Evolutionary conservation across 345 rosid species (phyloP), one percentile per base, ranked within the genome.

Genomic region (Salix brachista): DNA sequence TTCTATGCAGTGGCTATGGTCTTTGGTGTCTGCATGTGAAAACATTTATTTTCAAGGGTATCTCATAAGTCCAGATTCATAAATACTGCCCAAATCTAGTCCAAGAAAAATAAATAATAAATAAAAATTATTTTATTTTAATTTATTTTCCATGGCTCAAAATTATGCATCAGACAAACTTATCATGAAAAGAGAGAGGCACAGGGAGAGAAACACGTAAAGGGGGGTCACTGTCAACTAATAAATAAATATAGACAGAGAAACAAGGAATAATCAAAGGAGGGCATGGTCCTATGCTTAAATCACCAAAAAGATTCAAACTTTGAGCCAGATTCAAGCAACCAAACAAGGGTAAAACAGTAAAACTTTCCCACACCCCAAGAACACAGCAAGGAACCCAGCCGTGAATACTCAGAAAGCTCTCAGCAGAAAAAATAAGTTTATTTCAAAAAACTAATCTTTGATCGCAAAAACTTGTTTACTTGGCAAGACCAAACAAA

Each of bases 1-100:
- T 66, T 46, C 78, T 52, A 72, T 17, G 71, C 48, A 76, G 37
- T 19, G 78, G 80, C 70, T 72, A 76, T 64, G 46, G 65, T 4
- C 73, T 44, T 67, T 37, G 75, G 56, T 61, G 73, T 30, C 80
- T 88, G 90, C 94, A 88, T 87, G 88, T 81, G 89, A 83, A 73
- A 66, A 79, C 77, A 80, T 77, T 82, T 71, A 84, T 77, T 84
- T 72, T 67, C 42, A 69, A 62, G 34, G 25, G 30, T 44, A 65
- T 23, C 67, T 71, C 44, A 74, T 10, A 64, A 65, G 54, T 17
- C 36, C 5, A 17, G 65, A 34, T 19, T 23, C 23, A 75, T 50
- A 46, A 28, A 11, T 25, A 9, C 11, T 58, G 6, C 64, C 26
- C 25, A 8, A 73, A 74, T 80, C 76, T 68, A 21, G 61, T 60